Conservation (phyloP, 768 basidiomycete genomes). For the Rhodotorula sphaerocarpa region DNA sequence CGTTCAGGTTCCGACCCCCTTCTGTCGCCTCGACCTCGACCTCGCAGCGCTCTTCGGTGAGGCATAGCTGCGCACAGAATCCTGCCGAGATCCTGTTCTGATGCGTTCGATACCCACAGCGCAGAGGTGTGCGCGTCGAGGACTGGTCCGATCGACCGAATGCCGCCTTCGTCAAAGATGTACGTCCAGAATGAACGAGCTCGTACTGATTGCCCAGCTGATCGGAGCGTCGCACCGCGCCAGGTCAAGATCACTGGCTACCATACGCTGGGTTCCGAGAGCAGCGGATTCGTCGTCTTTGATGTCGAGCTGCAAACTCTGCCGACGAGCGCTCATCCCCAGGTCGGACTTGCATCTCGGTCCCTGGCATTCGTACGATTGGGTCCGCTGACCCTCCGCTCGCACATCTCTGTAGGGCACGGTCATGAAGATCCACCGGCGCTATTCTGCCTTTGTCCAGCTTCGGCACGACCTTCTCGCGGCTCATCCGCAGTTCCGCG, state of each 20-base stretch:
- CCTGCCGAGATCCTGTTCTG: too few species aligned
- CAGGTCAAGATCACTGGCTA: slow-evolving; percentile 26
- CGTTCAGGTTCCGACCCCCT: slow-evolving; percentile 23
- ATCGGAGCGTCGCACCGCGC: not conserved
- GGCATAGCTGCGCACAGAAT: too few species aligned
- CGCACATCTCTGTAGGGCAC: slow-evolving; percentile 25
- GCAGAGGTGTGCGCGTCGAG: slow-evolving; percentile 24
- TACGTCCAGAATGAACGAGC: not conserved
- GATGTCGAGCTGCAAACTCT: slow-evolving; percentile 31
- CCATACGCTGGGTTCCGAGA: slow-evolving; percentile 18
- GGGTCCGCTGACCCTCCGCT: too few species aligned
- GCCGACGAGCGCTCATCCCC: not conserved
- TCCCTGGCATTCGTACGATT: not conserved
- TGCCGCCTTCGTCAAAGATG: slow-evolving; percentile 27
- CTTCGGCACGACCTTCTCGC: slow-evolving; percentile 31
- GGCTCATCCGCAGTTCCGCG: slow-evolving; percentile 19
- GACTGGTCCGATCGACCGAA: slow-evolving; percentile 19
- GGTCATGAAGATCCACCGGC: slow-evolving; percentile 25
- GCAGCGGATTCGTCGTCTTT: slow-evolving; percentile 33
- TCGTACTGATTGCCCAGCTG: too few species aligned
- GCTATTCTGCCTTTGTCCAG: slow-evolving; percentile 38
- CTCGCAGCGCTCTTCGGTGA: slow-evolving; percentile 25
- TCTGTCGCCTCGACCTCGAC: slow-evolving; percentile 25
- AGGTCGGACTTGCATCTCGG: not conserved
- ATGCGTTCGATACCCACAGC: too few species aligned